phyloP scores from a whole-genome alignment of 2,329 filamentous ascomycete genomes.

The Xylariaceae sp. region DNA sequence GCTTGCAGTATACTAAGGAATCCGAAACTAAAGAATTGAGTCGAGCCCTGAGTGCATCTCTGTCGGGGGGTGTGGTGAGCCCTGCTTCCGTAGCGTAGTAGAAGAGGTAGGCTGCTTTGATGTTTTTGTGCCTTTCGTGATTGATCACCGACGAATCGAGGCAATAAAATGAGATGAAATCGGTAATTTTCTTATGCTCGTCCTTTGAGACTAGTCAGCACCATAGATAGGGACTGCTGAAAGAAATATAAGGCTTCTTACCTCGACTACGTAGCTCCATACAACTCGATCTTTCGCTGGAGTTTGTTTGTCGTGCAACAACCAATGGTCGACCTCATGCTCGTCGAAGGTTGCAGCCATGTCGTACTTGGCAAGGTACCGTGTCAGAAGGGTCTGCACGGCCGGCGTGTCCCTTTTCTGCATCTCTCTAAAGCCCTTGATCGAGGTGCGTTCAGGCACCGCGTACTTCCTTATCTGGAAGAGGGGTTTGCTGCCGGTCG shows the following conservation, averaged over 20 bases:
- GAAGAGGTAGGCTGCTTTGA: constrained; percentile 91
- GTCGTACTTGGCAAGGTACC: constrained; percentile 76
- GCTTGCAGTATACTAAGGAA: constrained; percentile 82
- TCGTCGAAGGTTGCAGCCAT: constrained; percentile 76
- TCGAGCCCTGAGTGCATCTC: constrained; percentile 64
- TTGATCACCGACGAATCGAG: constrained; percentile 91
- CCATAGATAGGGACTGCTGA: constrained; percentile 5
- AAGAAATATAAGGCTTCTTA: constrained; percentile 32
- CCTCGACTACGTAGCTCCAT: constrained; percentile 89
- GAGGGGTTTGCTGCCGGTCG: constrained; percentile 74
- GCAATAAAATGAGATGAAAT: constrained; percentile 96
- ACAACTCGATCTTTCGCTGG: constrained; percentile 72
- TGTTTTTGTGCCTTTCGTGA: constrained; percentile 68
- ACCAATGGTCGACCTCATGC: constrained; percentile 84
- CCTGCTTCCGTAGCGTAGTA: constrained; percentile 89
- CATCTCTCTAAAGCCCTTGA: constrained; percentile 75
- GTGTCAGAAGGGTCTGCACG: constrained; percentile 68
- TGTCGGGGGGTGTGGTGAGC: constrained; percentile 54
- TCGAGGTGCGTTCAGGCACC: constrained; percentile 69
- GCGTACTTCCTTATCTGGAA: constrained; percentile 84
- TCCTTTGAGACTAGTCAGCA: constrained; percentile 37
- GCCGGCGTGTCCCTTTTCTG: constrained; percentile 70
- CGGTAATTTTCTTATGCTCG: constrained; percentile 75
- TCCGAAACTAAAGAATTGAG: constrained; percentile 79
- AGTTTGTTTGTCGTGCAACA: constrained; percentile 64